These are phyloP conservation scores for Jaapia argillacea DNA, from an alignment of 768 basidiomycete genomes.

Conservation along the genomic window DNA sequence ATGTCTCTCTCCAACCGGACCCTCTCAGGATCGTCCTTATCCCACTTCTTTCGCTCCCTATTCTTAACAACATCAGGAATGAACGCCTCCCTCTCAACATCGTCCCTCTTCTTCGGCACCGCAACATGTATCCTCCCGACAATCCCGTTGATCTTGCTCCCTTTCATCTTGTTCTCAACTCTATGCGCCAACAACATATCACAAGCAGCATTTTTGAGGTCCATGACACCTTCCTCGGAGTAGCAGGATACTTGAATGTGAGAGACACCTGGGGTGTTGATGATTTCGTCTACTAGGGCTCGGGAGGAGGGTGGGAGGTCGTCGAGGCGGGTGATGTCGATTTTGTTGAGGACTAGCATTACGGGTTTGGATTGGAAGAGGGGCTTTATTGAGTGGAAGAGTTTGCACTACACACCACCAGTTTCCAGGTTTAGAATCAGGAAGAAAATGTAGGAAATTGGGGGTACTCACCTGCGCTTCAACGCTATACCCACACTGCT, in stretches of 20 bases:
- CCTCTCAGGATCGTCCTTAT: conserved; percentile 79
- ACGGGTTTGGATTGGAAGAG: conserved; percentile 91
- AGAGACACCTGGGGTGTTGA: conserved; percentile 59
- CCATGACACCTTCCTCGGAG: conserved; percentile 97
- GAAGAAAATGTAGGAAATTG: background rate
- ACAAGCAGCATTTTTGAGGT: conserved; percentile 90
- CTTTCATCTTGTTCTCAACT: conserved; percentile 90
- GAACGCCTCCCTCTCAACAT: conserved; percentile 77
- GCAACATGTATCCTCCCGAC: conserved; percentile 96
- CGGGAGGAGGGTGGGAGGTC: conserved; percentile 73
- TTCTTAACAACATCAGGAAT: conserved; percentile 80
- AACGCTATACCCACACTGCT: conserved; percentile 95
- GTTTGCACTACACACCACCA: conserved; percentile 62
- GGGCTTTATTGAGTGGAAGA: conserved; percentile 99
- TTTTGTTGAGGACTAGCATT: conserved; percentile 95
- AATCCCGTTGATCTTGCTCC: conserved; percentile 84
- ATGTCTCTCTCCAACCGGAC: conserved; percentile 66
- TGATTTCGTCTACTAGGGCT: conserved; percentile 80
- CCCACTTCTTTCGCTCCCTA: conserved; percentile 73
- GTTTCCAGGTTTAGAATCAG: conserved; percentile 1
- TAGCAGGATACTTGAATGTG: conserved; percentile 86
- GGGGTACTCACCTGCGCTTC: conserved; percentile 75
- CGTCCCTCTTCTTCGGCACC: conserved; percentile 82
- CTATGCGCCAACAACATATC: conserved; percentile 92
- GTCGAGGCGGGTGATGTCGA: conserved; percentile 83